A percentile compares a stretch with the other conserved stretches of the same genome.
Conservation (phyloP, 1,139 yeast species). For the Pichia kudriavzevii region DNA sequence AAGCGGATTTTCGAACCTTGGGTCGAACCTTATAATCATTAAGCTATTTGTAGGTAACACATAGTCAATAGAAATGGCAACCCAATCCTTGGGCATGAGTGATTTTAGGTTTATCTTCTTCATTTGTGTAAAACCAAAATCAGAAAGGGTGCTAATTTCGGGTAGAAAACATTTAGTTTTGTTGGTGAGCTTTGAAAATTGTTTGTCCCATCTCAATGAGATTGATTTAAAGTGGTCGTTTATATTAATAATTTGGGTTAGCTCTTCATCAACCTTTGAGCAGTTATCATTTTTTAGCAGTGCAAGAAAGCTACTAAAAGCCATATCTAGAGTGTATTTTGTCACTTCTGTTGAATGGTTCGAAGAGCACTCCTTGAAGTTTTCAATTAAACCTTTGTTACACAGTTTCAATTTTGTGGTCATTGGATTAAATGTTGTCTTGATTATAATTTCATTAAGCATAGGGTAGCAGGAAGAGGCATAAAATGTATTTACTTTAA, state of each 20-base stretch:
- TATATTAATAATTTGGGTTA: background rate
- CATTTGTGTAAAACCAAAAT: background rate
- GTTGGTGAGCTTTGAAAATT: conserved; percentile 2
- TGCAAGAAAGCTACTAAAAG: conserved; percentile 7
- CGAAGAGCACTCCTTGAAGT: conserved; percentile 1
- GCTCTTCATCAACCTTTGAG: background rate
- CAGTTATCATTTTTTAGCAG: conserved; percentile 1
- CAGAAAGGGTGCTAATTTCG: background rate
- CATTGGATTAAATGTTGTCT: background rate
- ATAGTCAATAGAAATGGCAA: conserved; percentile 55
- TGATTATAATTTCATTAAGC: background rate
- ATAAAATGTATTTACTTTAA: background rate
- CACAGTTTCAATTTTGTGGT: background rate
- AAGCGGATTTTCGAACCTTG: conserved; percentile 17
- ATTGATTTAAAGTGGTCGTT: conserved; percentile 9
- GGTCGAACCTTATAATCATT: conserved; percentile 28
- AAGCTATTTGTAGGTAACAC: conserved; percentile 53
- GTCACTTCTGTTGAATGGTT: conserved; percentile 1
- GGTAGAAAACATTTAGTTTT: conserved; percentile 3
- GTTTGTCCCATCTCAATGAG: conserved; percentile 12
- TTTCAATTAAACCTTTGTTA: background rate
- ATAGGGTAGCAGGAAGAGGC: conserved; percentile 4
- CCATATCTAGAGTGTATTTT: conserved; percentile 2
- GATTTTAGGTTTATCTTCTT: background rate
- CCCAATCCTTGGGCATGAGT: conserved; percentile 44